Percentiles rank a stretch among this genome's conserved stretches.
These are phyloP conservation scores for Cadophora gregata DNA, from an alignment of 2,329 filamentous ascomycete genomes.

Conservation along the genomic window DNA sequence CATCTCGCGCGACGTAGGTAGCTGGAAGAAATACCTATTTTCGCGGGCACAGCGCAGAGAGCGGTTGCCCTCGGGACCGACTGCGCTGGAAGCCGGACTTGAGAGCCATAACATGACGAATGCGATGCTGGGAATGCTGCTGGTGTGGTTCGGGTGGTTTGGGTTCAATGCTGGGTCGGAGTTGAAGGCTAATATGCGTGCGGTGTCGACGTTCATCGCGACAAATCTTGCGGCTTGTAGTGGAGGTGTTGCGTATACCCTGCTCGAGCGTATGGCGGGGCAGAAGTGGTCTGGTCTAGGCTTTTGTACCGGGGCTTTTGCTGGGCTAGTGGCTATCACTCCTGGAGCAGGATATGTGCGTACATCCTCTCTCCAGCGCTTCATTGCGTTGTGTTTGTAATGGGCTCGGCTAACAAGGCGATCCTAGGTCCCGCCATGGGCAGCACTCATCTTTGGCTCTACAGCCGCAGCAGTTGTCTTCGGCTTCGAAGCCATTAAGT, in stretches of 20 bases:
- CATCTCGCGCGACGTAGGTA: conserved; percentile 5
- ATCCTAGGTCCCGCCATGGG: conserved; percentile 53
- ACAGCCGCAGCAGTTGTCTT: conserved; percentile 52
- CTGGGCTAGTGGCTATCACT: conserved; percentile 84
- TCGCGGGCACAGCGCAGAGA: conserved; percentile 2
- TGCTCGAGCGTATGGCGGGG: conserved; percentile 84
- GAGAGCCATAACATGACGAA: conserved; percentile 88
- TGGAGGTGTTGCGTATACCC: conserved; percentile 84
- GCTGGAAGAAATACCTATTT: conserved; percentile 18
- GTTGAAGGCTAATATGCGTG: conserved; percentile 77
- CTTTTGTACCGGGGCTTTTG: conserved; percentile 87
- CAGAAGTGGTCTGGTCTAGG: conserved; percentile 89
- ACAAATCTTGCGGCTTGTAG: conserved; percentile 84
- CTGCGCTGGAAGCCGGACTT: conserved; percentile 51
- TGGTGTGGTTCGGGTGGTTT: conserved; percentile 93
- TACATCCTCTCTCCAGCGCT: conserved; percentile 42
- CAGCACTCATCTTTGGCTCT: conserved; percentile 58
- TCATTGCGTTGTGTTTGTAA: not conserved
- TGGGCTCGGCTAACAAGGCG: not conserved
- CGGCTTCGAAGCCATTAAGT: conserved; percentile 48
- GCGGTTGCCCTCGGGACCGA: conserved; percentile 4
- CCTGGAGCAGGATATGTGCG: conserved; percentile 81
- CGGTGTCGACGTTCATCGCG: conserved; percentile 81
- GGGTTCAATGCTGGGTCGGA: conserved; percentile 89
- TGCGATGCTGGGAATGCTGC: conserved; percentile 86